Conservation (phyloP, 1,284 basidiomycete genomes). For the Trametes sp. region DNA sequence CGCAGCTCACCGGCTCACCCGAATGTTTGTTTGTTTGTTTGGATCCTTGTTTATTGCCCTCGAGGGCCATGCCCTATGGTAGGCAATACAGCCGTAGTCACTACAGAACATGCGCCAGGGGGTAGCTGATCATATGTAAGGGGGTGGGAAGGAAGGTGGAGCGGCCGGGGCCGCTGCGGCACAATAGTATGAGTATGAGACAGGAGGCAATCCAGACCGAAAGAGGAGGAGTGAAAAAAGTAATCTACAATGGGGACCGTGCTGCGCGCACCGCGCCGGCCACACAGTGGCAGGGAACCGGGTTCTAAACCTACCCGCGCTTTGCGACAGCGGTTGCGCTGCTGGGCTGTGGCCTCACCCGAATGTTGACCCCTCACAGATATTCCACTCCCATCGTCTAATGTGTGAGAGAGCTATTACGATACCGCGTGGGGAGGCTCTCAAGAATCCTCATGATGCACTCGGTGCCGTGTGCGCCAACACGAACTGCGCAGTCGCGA, state of each 20-base stretch:
- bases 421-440: constrained; percentile 6
- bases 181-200: background rate
- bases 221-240: background rate
- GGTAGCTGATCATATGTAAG: background rate
- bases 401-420: constrained; percentile 2
- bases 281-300: background rate
- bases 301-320: background rate
- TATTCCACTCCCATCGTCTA: background rate
- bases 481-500: too few species aligned
- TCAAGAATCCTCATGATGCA: background rate
- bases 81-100: background rate
- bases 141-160: background rate
- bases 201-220: background rate
- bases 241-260: background rate
- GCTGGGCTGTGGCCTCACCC: background rate
- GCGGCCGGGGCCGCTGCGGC: background rate
- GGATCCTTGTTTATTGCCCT: background rate
- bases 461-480: constrained; percentile 4
- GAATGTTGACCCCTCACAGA: too few species aligned
- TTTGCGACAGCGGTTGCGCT: background rate
- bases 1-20: background rate
- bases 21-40: too few species aligned
- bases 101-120: background rate
- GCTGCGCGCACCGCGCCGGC: constrained; percentile 1
- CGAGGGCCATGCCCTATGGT: background rate